Evolutionary conservation across 331 rosid species (phyloP).

Genomic region (Prunus yedoensis): DNA sequence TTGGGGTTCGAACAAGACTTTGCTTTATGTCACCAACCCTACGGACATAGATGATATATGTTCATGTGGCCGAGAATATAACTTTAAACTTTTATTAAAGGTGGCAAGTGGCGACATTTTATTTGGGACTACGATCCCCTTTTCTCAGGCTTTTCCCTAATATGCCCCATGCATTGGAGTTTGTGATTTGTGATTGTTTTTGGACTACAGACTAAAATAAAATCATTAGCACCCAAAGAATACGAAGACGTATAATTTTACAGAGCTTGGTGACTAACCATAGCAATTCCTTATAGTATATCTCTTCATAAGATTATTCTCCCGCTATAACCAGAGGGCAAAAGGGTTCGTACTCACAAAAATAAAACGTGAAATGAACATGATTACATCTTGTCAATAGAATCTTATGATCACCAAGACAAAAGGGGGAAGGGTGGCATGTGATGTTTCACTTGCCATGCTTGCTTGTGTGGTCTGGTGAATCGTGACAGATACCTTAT

Average conservation of each 20-base stretch:
- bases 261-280: too few species aligned
- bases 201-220: too few species aligned
- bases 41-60: not conserved
- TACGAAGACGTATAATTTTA: too few species aligned
- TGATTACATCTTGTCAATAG: not conserved
- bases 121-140: not conserved
- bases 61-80: slow-evolving; percentile 17
- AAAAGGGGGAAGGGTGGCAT: not conserved
- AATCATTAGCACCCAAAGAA: too few species aligned
- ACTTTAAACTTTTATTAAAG: not conserved
- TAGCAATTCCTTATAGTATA: too few species aligned
- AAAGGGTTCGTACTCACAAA: accelerated
- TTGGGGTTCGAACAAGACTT: not conserved
- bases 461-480: not conserved
- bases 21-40: not conserved
- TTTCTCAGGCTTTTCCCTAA: not conserved
- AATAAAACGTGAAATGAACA: too few species aligned
- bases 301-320: not conserved
- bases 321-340: not conserved
- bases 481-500: not conserved
- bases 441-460: not conserved
- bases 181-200: too few species aligned
- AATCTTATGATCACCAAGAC: not conserved
- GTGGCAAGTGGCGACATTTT: not conserved
- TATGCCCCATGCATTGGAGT: not conserved